These are phyloP conservation scores for Acanthamoeba castellanii DNA, from an alignment of 208 protist genomes.

Conservation along the genomic window DNA sequence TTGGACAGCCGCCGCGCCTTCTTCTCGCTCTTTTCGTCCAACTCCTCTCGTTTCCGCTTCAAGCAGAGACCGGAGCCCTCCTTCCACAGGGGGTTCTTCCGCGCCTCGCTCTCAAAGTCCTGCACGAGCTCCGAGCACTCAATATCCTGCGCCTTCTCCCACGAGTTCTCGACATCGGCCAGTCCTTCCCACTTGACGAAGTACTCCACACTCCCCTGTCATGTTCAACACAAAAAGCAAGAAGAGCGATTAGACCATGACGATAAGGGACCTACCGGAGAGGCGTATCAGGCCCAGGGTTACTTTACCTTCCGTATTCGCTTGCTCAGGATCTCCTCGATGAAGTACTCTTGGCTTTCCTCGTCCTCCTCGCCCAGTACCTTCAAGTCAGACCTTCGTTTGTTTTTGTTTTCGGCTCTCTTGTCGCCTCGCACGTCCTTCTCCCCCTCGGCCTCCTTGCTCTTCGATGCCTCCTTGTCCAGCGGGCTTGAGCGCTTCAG, in stretches of 20 bases:
- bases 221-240: neutral
- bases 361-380: slow-evolving; percentile 63
- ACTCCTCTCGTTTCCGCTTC: slow-evolving; percentile 45
- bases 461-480: neutral
- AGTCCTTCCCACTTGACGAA: slow-evolving; percentile 58
- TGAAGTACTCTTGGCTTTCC: slow-evolving; percentile 38
- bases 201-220: slow-evolving; percentile 56
- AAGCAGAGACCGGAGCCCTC: slow-evolving; percentile 10
- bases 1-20: slow-evolving; percentile 43
- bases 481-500: slow-evolving; percentile 52
- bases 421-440: slow-evolving; percentile 56
- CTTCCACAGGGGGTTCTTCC: slow-evolving; percentile 66
- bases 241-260: neutral
- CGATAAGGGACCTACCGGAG: neutral
- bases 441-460: slow-evolving; percentile 9
- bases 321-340: slow-evolving; percentile 63
- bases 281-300: neutral
- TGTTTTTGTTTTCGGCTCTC: slow-evolving; percentile 65
- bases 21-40: slow-evolving; percentile 61
- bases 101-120: slow-evolving; percentile 64
- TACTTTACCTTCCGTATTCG: slow-evolving; percentile 32
- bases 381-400: slow-evolving; percentile 35
- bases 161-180: slow-evolving; percentile 62
- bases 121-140: slow-evolving; percentile 66
- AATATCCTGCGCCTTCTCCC: slow-evolving; percentile 53